Evolutionary conservation across 192 early-diverging fungal genomes (phyloP).

Genomic region (Backusella psychrophila): DNA sequence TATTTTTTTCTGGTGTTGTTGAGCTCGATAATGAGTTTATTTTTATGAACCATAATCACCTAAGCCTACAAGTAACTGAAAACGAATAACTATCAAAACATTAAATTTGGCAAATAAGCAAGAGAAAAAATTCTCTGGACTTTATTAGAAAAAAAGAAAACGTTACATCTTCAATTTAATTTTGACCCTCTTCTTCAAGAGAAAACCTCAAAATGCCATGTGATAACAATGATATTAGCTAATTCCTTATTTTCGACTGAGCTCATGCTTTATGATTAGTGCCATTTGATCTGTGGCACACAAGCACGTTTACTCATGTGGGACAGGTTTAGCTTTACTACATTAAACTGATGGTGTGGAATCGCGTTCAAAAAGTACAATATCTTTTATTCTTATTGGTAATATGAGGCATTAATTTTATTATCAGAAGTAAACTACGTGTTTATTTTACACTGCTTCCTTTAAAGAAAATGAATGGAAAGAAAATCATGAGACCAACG

Average conservation of each 20-base stretch:
- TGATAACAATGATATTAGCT: too few relatives aligned
- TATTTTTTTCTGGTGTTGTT: background rate
- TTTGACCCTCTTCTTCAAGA: too few relatives aligned
- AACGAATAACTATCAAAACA: background rate
- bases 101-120: background rate
- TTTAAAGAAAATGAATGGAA: background rate
- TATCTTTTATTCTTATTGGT: background rate
- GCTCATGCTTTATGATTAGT: background rate
- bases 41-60: background rate
- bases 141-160: background rate
- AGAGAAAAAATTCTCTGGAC: background rate
- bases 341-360: background rate
- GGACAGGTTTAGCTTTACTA: background rate
- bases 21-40: background rate
- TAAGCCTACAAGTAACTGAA: background rate
- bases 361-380: background rate
- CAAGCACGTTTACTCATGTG: background rate
- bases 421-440: background rate
- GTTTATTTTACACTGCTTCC: background rate
- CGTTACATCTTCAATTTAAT: background rate
- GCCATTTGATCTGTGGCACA: background rate
- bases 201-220: too few relatives aligned
- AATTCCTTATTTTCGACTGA: background rate
- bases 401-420: background rate
- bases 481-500: background rate